Conservation (phyloP, 179 eudicot species). For the Beta lomatogona region DNA sequence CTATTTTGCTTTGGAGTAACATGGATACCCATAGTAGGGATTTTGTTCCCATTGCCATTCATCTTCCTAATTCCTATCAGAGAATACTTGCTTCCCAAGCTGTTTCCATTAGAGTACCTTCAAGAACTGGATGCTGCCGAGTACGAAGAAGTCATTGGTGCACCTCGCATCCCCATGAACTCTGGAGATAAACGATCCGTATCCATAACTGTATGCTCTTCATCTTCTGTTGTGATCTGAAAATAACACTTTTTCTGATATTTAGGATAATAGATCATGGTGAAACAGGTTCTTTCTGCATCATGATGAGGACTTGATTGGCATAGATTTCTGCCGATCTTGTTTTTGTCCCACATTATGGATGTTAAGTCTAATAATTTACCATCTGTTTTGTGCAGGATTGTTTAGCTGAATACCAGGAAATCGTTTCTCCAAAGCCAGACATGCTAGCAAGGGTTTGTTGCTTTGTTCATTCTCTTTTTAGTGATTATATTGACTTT, state of each 20-base stretch:
- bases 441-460: slow-evolving; percentile 25
- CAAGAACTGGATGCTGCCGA: slow-evolving; percentile 80
- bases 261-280: too few relatives aligned
- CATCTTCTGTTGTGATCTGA: neutral
- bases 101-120: slow-evolving; percentile 58
- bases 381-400: slow-evolving; percentile 13
- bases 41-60: slow-evolving; percentile 76
- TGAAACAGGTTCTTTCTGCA: too few relatives aligned
- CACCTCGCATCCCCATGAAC: slow-evolving; percentile 28
- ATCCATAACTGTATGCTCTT: slow-evolving; percentile 42
- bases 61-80: slow-evolving; percentile 71
- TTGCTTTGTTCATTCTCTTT: neutral
- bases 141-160: slow-evolving; percentile 73
- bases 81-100: slow-evolving; percentile 68
- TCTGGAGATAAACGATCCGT: slow-evolving; percentile 16
- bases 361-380: neutral
- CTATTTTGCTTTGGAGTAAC: slow-evolving; percentile 75
- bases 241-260: too few relatives aligned
- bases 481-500: neutral
- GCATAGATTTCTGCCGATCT: too few relatives aligned
- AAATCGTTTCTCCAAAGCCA: slow-evolving; percentile 23
- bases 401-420: slow-evolving; percentile 36
- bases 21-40: slow-evolving; percentile 84
- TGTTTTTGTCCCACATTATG: neutral
- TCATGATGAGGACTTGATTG: too few relatives aligned